Conservation (phyloP, 2,329 filamentous ascomycete genomes). For the Aureobasidium sp. region DNA sequence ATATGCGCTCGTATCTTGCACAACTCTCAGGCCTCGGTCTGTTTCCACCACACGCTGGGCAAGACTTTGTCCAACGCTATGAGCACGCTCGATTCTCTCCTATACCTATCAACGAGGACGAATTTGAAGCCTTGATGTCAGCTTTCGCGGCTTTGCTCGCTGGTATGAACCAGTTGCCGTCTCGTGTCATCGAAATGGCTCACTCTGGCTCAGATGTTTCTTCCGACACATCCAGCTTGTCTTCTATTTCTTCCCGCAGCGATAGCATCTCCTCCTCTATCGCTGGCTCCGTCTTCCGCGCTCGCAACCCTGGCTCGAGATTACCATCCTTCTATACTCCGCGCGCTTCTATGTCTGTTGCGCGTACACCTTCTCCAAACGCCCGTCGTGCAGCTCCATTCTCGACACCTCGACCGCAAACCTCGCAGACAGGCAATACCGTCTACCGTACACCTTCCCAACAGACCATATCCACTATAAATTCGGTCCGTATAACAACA, state of each 20-base stretch:
- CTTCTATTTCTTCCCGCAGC: slow-evolving; percentile 14
- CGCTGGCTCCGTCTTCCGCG: slow-evolving; percentile 10
- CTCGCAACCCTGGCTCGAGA: slow-evolving; percentile 2
- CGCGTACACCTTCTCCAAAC: slow-evolving; percentile 8
- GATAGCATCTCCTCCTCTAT: slow-evolving; percentile 17
- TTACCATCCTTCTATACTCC: slow-evolving; percentile 18
- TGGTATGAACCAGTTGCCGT: slow-evolving; percentile 61
- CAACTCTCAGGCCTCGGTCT: slow-evolving; percentile 76
- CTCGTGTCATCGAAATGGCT: neutral
- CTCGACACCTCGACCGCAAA: slow-evolving; percentile 12
- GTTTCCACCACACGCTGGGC: slow-evolving; percentile 55
- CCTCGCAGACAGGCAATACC: neutral
- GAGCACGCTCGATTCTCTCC: slow-evolving; percentile 88
- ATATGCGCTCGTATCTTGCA: slow-evolving; percentile 80
- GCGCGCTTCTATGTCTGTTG: slow-evolving; percentile 10
- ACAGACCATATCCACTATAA: neutral
- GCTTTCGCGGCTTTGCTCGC: slow-evolving; percentile 85
- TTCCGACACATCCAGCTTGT: slow-evolving; percentile 5
- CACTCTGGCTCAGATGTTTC: neutral
- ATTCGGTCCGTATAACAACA: slow-evolving; percentile 4
- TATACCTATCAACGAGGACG: slow-evolving; percentile 68
- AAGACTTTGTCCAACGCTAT: slow-evolving; percentile 77
- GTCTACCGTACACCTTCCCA: slow-evolving; percentile 14
- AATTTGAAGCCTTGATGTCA: slow-evolving; percentile 85
- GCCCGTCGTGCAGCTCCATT: neutral